These are phyloP conservation scores for Mycosphaerelloides madeirae DNA, from an alignment of 2,329 filamentous ascomycete genomes.

Conservation along the genomic window DNA sequence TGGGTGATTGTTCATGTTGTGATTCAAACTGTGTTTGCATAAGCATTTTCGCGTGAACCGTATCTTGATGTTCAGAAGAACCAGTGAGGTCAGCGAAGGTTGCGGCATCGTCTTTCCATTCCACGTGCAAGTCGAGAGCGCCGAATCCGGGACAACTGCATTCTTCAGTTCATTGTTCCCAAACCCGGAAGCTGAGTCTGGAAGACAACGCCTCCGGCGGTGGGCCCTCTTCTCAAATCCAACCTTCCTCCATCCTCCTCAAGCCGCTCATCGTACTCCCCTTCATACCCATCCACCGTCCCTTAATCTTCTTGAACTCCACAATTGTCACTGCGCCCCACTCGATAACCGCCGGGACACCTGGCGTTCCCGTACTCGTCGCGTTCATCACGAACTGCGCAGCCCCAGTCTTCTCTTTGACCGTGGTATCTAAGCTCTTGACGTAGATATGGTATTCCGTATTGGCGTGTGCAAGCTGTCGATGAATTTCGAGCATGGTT, in stretches of 20 bases:
- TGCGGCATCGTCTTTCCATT: too few relatives aligned
- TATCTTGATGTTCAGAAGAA: too few relatives aligned
- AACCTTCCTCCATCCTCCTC: slow-evolving; percentile 7
- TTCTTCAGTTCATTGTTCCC: too few relatives aligned
- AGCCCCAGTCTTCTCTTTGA: slow-evolving; percentile 5
- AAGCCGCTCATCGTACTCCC: slow-evolving; percentile 7
- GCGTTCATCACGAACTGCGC: slow-evolving; percentile 9
- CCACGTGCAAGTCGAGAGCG: too few relatives aligned
- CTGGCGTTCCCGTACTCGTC: slow-evolving; percentile 3
- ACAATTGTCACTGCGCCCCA: slow-evolving; percentile 6
- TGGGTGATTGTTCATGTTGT: too few relatives aligned
- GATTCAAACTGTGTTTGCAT: too few relatives aligned
- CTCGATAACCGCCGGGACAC: slow-evolving; percentile 2
- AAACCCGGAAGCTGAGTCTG: too few relatives aligned
- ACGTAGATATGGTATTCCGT: neutral
- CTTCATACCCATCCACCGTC: slow-evolving; percentile 4
- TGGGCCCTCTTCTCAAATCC: too few relatives aligned
- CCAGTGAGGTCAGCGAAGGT: too few relatives aligned
- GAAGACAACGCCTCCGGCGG: too few relatives aligned
- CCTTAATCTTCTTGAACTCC: slow-evolving; percentile 2
- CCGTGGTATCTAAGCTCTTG: neutral
- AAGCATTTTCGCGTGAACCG: too few relatives aligned
- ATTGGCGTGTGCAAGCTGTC: slow-evolving; percentile 4
- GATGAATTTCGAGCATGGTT: slow-evolving; percentile 4
- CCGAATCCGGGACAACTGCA: too few relatives aligned